phyloP scores from a whole-genome alignment of 805 yeast genomes.

The Komagataella mondaviorum region DNA sequence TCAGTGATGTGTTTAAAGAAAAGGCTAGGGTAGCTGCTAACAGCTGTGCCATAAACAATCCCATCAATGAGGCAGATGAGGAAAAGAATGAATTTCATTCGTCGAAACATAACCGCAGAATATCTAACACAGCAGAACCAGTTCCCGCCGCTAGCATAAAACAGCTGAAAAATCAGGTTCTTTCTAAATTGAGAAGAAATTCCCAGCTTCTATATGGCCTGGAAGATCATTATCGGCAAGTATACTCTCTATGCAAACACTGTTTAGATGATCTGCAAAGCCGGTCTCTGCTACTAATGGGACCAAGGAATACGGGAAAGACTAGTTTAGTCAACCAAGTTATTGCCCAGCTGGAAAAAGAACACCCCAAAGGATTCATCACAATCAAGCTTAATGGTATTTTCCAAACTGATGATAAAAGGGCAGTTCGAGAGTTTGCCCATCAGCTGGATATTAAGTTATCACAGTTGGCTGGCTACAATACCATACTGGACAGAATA shows the following conservation, averaged over 20 bases:
- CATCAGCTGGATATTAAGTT: slow-evolving; percentile 50
- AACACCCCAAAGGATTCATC: slow-evolving; percentile 40
- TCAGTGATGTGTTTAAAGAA: neutral
- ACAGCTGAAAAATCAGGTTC: neutral
- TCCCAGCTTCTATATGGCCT: slow-evolving; percentile 16
- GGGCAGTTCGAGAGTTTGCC: slow-evolving; percentile 79
- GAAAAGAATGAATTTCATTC: neutral
- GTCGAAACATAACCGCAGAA: neutral
- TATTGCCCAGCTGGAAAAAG: slow-evolving; percentile 25
- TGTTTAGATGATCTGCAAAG: slow-evolving; percentile 62
- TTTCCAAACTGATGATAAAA: slow-evolving; percentile 59
- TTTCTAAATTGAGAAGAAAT: neutral
- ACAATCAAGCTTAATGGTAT: slow-evolving; percentile 55
- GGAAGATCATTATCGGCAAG: slow-evolving; percentile 29
- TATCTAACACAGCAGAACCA: neutral
- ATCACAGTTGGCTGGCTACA: slow-evolving; percentile 2
- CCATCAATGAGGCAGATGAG: neutral
- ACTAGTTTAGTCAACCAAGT: slow-evolving; percentile 48
- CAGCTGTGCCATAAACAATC: neutral
- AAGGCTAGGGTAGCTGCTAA: neutral
- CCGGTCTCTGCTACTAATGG: slow-evolving; percentile 68
- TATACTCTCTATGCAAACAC: slow-evolving; percentile 45
- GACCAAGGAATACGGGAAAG: slow-evolving; percentile 74
- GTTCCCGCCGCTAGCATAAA: neutral
- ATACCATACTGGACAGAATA: slow-evolving; percentile 5